phyloP scores from a whole-genome alignment of 2,329 filamentous ascomycete species.

The Paecilomyces niveus region DNA sequence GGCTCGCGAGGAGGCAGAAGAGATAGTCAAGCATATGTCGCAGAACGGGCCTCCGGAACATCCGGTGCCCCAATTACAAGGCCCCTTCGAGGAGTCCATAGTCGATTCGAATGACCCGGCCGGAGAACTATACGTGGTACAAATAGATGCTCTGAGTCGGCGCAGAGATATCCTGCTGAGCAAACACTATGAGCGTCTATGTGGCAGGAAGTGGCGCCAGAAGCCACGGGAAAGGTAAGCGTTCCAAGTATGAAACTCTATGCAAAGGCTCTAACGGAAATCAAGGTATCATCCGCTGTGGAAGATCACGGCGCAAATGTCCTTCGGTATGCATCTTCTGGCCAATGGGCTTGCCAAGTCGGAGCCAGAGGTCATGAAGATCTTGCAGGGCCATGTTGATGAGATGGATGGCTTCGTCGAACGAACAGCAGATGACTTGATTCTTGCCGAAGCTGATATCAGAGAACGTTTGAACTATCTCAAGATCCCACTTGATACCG shows the following conservation, averaged over 20 bases:
- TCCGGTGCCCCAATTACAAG: conserved; percentile 36
- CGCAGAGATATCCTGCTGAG: conserved; percentile 63
- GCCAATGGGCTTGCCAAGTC: conserved; percentile 82
- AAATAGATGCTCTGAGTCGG: conserved; percentile 40
- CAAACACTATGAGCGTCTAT: conserved; percentile 61
- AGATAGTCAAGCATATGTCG: conserved; percentile 1
- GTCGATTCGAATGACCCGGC: conserved; percentile 24
- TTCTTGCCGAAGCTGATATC: conserved; percentile 70
- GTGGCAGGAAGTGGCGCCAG: conserved; percentile 69
- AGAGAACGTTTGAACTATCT: conserved; percentile 72
- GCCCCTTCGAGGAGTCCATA: conserved; percentile 41
- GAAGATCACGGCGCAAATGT: conserved; percentile 86
- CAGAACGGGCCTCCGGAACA: conserved; percentile 24
- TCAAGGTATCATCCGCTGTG: conserved; percentile 72
- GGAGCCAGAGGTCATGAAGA: conserved; percentile 77
- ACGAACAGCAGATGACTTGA: conserved; percentile 75
- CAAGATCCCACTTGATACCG: conserved; percentile 74
- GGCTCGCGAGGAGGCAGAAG: conserved; percentile 5
- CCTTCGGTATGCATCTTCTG: conserved; percentile 85
- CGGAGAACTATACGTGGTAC: conserved; percentile 20
- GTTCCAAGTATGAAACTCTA: neutral
- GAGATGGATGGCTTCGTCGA: conserved; percentile 90
- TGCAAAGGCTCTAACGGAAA: conserved; percentile 3
- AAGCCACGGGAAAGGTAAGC: conserved; percentile 54
- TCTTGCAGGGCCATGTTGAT: conserved; percentile 85